Percentiles rank a stretch among this genome's conserved stretches.
Conservation (phyloP, 2,329 filamentous ascomycete genomes). For the Sclerotinia borealis region DNA sequence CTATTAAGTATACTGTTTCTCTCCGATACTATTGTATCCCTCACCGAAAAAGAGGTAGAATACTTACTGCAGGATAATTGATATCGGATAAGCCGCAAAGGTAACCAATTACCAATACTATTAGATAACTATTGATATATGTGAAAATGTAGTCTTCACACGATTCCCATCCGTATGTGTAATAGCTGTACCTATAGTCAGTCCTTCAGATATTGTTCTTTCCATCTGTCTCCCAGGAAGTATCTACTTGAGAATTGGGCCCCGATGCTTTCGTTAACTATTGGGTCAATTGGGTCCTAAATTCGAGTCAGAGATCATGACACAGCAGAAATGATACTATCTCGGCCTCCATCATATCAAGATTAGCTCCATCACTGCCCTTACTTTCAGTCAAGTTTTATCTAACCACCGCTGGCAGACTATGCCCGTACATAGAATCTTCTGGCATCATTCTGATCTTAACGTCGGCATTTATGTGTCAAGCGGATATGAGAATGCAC, state of each 20-base stretch:
- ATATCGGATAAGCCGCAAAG: background rate
- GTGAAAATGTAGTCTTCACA: conserved; percentile 47
- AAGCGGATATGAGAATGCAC: background rate
- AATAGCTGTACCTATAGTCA: conserved; percentile 39
- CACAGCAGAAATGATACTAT: conserved; percentile 39
- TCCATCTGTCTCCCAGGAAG: conserved; percentile 21
- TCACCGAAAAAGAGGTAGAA: conserved; percentile 32
- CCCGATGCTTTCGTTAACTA: conserved; percentile 38
- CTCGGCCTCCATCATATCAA: conserved; percentile 36
- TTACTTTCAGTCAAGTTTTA: conserved; percentile 47
- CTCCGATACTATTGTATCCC: conserved; percentile 28
- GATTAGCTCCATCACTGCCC: conserved; percentile 41
- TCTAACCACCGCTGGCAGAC: conserved; percentile 48
- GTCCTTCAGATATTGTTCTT: conserved; percentile 30
- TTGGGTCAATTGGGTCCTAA: background rate
- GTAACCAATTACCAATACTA: background rate
- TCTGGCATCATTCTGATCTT: conserved; percentile 44
- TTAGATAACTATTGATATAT: conserved; percentile 42
- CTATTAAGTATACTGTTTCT: no score
- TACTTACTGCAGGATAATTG: conserved; percentile 34
- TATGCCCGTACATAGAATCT: conserved; percentile 43
- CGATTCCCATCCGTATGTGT: conserved; percentile 51
- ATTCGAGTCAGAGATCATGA: conserved; percentile 32
- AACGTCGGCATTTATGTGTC: background rate
- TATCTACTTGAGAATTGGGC: conserved; percentile 29